phyloP scores from a whole-genome alignment of 2,329 filamentous ascomycete genomes.

The Talaromyces islandicus region DNA sequence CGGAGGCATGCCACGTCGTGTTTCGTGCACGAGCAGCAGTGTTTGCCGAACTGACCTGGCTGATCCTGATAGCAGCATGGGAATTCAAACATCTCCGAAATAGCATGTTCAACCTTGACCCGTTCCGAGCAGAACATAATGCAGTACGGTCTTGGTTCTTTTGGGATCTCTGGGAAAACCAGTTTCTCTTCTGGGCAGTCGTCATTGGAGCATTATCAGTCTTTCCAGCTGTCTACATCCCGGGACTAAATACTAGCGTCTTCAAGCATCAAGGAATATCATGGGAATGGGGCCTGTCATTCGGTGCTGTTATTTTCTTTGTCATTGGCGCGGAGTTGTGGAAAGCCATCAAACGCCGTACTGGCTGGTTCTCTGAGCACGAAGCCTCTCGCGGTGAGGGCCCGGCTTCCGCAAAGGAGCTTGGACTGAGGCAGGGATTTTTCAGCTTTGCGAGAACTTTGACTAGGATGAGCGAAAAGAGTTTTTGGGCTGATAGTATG shows the following conservation, averaged over 20 bases:
- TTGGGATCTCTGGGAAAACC: slow-evolving; percentile 62
- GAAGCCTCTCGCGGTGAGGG: not conserved
- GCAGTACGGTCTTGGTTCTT: slow-evolving; percentile 50
- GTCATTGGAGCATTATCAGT: slow-evolving; percentile 52
- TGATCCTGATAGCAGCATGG: slow-evolving; percentile 70
- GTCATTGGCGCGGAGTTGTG: slow-evolving; percentile 59
- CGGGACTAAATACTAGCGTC: slow-evolving; percentile 58
- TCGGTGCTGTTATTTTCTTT: slow-evolving; percentile 56
- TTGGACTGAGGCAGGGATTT: slow-evolving; percentile 10
- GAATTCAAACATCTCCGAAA: slow-evolving; percentile 69
- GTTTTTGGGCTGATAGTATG: slow-evolving; percentile 5
- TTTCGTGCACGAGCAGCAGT: slow-evolving; percentile 67
- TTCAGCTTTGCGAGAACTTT: slow-evolving; percentile 6
- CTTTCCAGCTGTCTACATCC: slow-evolving; percentile 62
- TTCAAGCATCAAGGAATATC: slow-evolving; percentile 61
- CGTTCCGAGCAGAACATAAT: slow-evolving; percentile 40
- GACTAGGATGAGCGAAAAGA: slow-evolving; percentile 5
- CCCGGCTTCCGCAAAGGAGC: slow-evolving; percentile 3
- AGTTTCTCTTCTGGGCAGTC: slow-evolving; percentile 64
- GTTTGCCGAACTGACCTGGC: slow-evolving; percentile 69
- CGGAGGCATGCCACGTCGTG: slow-evolving; percentile 45
- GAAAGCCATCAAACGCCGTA: slow-evolving; percentile 64
- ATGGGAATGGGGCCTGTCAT: slow-evolving; percentile 66
- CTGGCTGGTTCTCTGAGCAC: slow-evolving; percentile 12
- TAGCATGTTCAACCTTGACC: slow-evolving; percentile 63